These are phyloP conservation scores for Periconia sp. DNA, from an alignment of 2,329 filamentous ascomycete species.

Conservation along the genomic window DNA sequence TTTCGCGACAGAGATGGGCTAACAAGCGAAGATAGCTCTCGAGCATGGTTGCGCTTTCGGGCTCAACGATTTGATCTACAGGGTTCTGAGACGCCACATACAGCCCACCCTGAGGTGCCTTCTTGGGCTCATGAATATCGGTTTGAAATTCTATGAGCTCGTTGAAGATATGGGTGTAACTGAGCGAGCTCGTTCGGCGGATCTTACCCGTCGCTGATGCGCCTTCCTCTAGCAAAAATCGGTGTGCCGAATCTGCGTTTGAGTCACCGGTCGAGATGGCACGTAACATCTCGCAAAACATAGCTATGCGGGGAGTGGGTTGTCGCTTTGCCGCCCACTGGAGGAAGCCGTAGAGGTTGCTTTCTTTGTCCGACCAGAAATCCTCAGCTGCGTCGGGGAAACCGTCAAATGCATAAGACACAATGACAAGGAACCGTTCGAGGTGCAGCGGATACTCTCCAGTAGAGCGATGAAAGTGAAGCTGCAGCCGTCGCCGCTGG, in stretches of 20 bases:
- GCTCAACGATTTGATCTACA: conserved; percentile 73
- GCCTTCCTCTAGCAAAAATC: conserved; percentile 87
- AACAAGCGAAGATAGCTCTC: conserved; percentile 92
- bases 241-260: conserved; percentile 83
- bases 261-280: conserved; percentile 83
- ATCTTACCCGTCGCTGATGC: conserved; percentile 73
- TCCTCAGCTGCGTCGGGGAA: conserved; percentile 82
- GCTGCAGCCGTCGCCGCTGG: conserved; percentile 64
- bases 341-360: conserved; percentile 91
- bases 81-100: conserved; percentile 45
- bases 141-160: conserved; percentile 85
- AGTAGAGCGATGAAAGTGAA: conserved; percentile 55
- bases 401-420: conserved; percentile 88
- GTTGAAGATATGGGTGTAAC: conserved; percentile 90
- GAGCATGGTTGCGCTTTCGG: conserved; percentile 95
- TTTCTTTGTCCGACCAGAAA: conserved; percentile 92
- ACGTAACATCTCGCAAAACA: conserved; percentile 95
- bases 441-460: conserved; percentile 65
- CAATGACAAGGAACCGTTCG: conserved; percentile 89
- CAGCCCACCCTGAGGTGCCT: conserved; percentile 67
- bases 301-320: conserved; percentile 92
- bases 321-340: conserved; percentile 96
- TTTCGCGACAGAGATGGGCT: conserved; percentile 79
- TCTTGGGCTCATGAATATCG: conserved; percentile 74
- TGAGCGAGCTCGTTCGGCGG: conserved; percentile 81